These are phyloP conservation scores for Penicillium corylophilum DNA, from an alignment of 2,329 filamentous ascomycete species.

Conservation along the genomic window DNA sequence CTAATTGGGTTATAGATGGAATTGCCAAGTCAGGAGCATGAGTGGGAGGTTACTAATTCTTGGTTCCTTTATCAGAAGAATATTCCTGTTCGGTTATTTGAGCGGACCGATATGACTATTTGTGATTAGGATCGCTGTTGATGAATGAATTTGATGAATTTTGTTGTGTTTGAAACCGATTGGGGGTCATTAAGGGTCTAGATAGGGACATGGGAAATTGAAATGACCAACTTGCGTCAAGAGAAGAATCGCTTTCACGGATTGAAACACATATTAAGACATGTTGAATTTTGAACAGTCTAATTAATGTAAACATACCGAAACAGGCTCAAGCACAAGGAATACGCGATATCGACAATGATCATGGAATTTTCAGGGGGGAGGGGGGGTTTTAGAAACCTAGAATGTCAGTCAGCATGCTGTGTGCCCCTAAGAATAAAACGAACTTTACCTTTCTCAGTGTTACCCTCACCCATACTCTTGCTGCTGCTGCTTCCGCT, in stretches of 20 bases:
- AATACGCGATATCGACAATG: not conserved
- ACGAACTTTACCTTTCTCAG: conserved; percentile 56
- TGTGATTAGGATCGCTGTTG: not conserved
- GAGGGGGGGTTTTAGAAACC: not conserved
- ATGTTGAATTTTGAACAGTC: not conserved
- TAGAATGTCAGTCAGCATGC: not conserved
- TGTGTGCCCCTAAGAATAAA: not conserved
- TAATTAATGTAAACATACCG: not conserved
- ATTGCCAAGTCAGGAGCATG: conserved; percentile 50
- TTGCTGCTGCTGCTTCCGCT: conserved; percentile 84
- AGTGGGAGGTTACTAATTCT: conserved; percentile 55
- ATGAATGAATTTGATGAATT: too few species aligned
- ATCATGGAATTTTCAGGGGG: not conserved
- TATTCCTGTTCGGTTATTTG: conserved; percentile 45
- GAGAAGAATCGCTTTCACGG: too few species aligned
- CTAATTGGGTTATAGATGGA: conserved; percentile 46
- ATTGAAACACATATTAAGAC: not conserved
- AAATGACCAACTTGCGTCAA: not conserved
- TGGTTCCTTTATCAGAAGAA: conserved; percentile 62
- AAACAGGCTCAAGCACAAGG: not conserved
- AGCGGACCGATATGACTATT: not conserved
- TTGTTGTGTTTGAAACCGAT: too few species aligned
- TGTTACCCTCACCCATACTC: conserved; percentile 95
- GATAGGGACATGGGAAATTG: not conserved
- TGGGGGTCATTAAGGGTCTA: too few species aligned